phyloP scores from a whole-genome alignment of 2,329 filamentous ascomycete species.

The Metarhizium humberi region DNA sequence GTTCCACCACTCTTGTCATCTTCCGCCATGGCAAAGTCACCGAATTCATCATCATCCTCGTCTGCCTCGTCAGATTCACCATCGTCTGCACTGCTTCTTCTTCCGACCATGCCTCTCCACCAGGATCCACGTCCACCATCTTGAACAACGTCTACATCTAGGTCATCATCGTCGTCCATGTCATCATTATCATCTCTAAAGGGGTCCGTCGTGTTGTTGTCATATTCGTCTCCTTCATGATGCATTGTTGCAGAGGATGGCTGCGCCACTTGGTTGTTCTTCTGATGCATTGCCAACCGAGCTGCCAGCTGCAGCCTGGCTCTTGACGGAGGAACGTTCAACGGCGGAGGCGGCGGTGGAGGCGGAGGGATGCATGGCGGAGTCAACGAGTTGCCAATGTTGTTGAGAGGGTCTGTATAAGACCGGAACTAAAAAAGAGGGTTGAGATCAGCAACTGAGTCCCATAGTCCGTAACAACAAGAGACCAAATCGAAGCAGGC shows the following conservation, averaged over 20 bases:
- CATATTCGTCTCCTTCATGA: conserved; percentile 29
- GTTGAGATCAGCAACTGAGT: conserved; percentile 6
- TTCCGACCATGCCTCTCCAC: conserved; percentile 35
- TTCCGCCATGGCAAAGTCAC: conserved; percentile 59
- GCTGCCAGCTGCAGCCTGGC: conserved; percentile 87
- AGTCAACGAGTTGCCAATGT: conserved; percentile 36
- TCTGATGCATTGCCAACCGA: conserved; percentile 66
- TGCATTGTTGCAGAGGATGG: conserved; percentile 33
- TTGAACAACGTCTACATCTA: conserved; percentile 35
- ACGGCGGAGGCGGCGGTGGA: conserved; percentile 61
- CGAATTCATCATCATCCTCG: conserved; percentile 56
- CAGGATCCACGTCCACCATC: conserved; percentile 30
- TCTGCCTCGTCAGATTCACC: conserved; percentile 36
- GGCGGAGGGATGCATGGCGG: conserved; percentile 51
- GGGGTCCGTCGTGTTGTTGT: conserved; percentile 27
- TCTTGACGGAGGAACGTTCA: conserved; percentile 79
- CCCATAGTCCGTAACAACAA: conserved; percentile 12
- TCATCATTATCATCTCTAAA: conserved; percentile 48
- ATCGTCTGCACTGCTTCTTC: conserved; percentile 31
- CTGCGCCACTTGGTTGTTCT: conserved; percentile 43
- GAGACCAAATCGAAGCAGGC: conserved; percentile 3
- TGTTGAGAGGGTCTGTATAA: conserved; percentile 46
- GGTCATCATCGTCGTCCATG: conserved; percentile 37
- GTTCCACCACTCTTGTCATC: conserved; percentile 22
- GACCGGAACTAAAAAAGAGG: conserved; percentile 41